Evolutionary conservation across 2,329 filamentous ascomycete species (phyloP), one percentile per base, ranked within the genome.

Genomic region (Cytospora leucostoma): DNA sequence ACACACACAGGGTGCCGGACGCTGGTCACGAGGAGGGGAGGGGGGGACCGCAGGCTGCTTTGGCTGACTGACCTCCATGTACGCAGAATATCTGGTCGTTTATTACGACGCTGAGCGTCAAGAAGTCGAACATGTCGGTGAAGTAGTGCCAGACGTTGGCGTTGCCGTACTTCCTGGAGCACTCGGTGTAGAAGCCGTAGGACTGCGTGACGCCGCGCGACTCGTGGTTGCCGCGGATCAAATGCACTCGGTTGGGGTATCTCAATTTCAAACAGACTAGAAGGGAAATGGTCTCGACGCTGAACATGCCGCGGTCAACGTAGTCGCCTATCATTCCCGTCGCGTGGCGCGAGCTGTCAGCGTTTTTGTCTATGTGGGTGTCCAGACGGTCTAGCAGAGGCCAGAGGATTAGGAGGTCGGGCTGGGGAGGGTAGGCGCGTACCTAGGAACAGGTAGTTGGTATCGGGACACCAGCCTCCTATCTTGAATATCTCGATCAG

Each of bases 81-180:
- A 99, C 95, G 76, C 95, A 99, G 76, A 99, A 99, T 69, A 99
- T 99, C 76, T 98, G 92, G 76, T 99, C 91, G 75, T 98, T 96
- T 74, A 99, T 99, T 67, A 99, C 94, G 66, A 98, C 96, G 71
- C 92, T 96, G 63, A 99, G 82, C 8, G 94, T 98, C 67, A 99
- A 83, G 76, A 96, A 99, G 79, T 99, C 95, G 78, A 99, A 99
- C 93, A 99, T 98, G 79, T 99, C 95, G 68, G 95, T 99, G 75
- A 99, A 99, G 76, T 98, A 95, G 77, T 99, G 95, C 95, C 95
- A 99, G 27, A 99, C 95, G 71, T 95, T 97, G 67, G 95, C 93
- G 74, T 97, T 98, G 74, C 95, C 95, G 77, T 99, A 99, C 78
- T 99, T 99, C 70, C 95, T 89, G 21, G 91, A 93, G 78, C 95